These are phyloP conservation scores for Acacia melanoxylon DNA, from an alignment of 306 rosid genomes.

Conservation along the genomic window DNA sequence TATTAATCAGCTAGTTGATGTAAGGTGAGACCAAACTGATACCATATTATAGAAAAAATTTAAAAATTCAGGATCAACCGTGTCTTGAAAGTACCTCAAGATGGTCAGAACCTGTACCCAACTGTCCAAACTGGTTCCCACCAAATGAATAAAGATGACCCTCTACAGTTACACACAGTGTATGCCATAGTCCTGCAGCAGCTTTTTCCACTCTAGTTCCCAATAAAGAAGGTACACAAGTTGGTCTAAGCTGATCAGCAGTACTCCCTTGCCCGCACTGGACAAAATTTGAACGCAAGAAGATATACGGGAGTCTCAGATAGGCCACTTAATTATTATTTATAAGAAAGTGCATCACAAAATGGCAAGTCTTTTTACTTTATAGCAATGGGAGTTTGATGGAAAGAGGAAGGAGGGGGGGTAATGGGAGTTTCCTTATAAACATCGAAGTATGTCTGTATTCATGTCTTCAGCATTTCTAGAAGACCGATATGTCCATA, in stretches of 20 bases:
- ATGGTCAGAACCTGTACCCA: conserved; percentile 81
- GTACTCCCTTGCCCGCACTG: conserved; percentile 87
- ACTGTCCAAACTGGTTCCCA: conserved; percentile 92
- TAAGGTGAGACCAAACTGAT: neutral
- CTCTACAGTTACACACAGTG: conserved; percentile 65
- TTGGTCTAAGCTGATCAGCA: conserved; percentile 76
- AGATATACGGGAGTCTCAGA: neutral
- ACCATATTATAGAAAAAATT: neutral
- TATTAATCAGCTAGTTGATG: neutral
- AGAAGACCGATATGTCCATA: neutral
- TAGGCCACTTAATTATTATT: neutral
- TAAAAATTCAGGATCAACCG: neutral
- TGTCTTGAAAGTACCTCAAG: conserved; percentile 54
- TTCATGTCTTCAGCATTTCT: neutral
- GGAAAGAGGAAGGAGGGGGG: neutral
- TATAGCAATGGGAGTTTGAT: neutral
- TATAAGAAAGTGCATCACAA: neutral
- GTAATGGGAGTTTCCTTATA: neutral
- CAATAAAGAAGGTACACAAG: conserved; percentile 60
- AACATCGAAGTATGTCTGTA: neutral
- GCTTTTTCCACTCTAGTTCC: conserved; percentile 51
- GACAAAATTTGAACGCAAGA: conserved; percentile 7
- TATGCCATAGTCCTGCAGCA: conserved; percentile 94
- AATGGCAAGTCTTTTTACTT: neutral
- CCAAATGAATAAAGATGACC: conserved; percentile 76